Evolutionary conservation across 352 stramenopile genomes (phyloP), one percentile per base, ranked within the genome.

Genomic region (Globisporangium rhizosaccharum): DNA sequence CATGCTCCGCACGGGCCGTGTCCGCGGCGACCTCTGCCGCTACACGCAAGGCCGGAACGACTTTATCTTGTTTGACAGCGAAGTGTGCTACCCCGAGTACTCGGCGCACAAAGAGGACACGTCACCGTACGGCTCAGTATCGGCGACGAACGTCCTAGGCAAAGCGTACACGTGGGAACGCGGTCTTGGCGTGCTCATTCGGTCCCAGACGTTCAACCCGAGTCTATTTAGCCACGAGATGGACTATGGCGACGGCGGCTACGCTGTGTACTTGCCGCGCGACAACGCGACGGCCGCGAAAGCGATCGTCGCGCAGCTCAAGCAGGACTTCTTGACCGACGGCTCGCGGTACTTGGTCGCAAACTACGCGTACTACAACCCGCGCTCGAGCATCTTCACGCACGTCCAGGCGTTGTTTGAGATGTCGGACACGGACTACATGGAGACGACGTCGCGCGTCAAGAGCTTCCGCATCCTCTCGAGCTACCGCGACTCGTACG

Each of bases 391-490:
- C 41, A 81, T 92, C n/a, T 92, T 92, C 58, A 87, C 78, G 3
- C 70, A 82, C 45, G 65, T 92, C 3, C 76, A 90, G 33, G 78
- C 68, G 18, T 66, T 92, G 0, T 87, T 90, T 44, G 82, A 92
- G 57, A 80, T 90, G 67, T 87, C 74, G 28, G 79, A 86, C 53
- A 90, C 82, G 10, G 80, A 90, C 44, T 88, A 90, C 63, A 88
- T 90, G 71, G 73, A 88, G 57, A 80, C 78, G 14, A 87, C 80
- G 12, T 62, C 70, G 5, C 73, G 82, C 8, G 70, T 92, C 50
- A 82, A 86, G 57, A 90, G 75, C 57, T 90, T 92, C 65, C 80
- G 76, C 14, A 82, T 92, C 59, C 45, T 85, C 52, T 56, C 65
- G 20, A 84, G 72, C 50, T 87, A 83, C 63, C 73, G 68, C 20